Conservation (phyloP, 805 yeast species). For the Cyberlindnera meyerae region DNA sequence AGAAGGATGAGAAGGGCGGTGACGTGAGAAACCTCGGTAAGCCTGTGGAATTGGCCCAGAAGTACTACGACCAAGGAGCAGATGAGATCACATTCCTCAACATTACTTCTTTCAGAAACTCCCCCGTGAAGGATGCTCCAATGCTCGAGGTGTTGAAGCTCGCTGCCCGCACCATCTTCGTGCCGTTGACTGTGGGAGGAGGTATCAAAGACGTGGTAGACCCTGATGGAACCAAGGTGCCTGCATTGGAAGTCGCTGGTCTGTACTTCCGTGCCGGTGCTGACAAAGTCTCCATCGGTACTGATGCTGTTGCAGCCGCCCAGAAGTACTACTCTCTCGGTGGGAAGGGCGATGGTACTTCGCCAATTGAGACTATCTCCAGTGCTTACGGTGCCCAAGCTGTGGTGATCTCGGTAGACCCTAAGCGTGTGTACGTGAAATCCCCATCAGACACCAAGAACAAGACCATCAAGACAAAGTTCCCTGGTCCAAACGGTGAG, state of each 20-base stretch:
- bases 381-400: conserved; percentile 94
- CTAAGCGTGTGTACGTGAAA: conserved; percentile 76
- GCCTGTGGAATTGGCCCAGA: conserved; percentile 90
- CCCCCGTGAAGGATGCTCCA: conserved; percentile 89
- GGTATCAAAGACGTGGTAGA: conserved; percentile 91
- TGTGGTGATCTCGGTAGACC: conserved; percentile 97
- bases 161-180: conserved; percentile 89
- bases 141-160: conserved; percentile 83
- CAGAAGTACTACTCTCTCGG: conserved; percentile 67
- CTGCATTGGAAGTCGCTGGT: conserved; percentile 89
- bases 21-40: conserved; percentile 91
- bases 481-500: conserved; percentile 86
- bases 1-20: conserved; percentile 47
- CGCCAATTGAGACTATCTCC: conserved; percentile 93
- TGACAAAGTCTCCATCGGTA: conserved; percentile 96
- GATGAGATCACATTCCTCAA: conserved; percentile 94
- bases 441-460: conserved; percentile 57
- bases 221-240: conserved; percentile 70
- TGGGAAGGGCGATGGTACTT: conserved; percentile 55
- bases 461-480: conserved; percentile 55
- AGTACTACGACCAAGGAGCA: conserved; percentile 90
- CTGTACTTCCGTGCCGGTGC: conserved; percentile 95
- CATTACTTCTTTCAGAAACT: conserved; percentile 92
- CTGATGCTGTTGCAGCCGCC: conserved; percentile 93
- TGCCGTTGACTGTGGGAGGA: conserved; percentile 97